A percentile compares a stretch with the other conserved stretches of the same genome.
These are phyloP conservation scores for Tylopilus rubrobrunneus DNA, from an alignment of 768 basidiomycete species.

Conservation along the genomic window DNA sequence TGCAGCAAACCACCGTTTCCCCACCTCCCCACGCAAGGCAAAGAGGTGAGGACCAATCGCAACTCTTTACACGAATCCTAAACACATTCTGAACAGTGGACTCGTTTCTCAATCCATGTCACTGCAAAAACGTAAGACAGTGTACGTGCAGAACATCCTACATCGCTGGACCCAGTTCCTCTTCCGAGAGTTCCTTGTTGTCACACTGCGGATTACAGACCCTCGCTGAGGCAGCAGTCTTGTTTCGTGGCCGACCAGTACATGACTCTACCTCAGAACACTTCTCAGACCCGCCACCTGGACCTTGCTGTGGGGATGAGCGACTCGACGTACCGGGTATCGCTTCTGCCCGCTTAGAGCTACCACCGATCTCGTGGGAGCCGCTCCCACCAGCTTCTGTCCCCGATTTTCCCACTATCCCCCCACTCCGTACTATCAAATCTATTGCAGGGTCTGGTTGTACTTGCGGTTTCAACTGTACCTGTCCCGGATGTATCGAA, in stretches of 20 bases:
- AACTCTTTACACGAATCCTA: not conserved
- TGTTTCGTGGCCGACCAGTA: constrained; percentile 14
- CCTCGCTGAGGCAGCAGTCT: constrained; percentile 36
- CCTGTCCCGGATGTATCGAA: constrained; percentile 69
- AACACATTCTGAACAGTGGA: constrained; percentile 41
- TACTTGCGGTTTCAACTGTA: constrained; percentile 65
- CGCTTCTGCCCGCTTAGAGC: constrained; percentile 31
- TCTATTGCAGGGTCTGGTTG: constrained; percentile 68
- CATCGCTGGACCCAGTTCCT: constrained; percentile 3
- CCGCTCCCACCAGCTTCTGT: constrained; percentile 18
- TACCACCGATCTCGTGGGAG: constrained; percentile 45
- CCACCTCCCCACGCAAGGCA: constrained; percentile 44
- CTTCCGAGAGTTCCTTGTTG: not conserved
- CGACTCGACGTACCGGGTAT: not conserved
- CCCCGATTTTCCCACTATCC: constrained; percentile 54
- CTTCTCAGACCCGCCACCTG: constrained; percentile 6
- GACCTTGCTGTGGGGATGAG: constrained; percentile 21
- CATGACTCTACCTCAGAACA: constrained; percentile 3
- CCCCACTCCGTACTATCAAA: constrained; percentile 53
- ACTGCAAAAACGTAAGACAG: constrained; percentile 51
- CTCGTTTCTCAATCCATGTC: constrained; percentile 60
- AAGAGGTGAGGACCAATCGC: constrained; percentile 36
- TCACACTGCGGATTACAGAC: constrained; percentile 27
- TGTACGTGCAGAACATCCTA: constrained; percentile 43
- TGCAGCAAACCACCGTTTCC: constrained; percentile 26